These are phyloP conservation scores for Dendrocalamus latiflorus DNA, from an alignment of 202 grass and related monocot genomes.

Conservation along the genomic window DNA sequence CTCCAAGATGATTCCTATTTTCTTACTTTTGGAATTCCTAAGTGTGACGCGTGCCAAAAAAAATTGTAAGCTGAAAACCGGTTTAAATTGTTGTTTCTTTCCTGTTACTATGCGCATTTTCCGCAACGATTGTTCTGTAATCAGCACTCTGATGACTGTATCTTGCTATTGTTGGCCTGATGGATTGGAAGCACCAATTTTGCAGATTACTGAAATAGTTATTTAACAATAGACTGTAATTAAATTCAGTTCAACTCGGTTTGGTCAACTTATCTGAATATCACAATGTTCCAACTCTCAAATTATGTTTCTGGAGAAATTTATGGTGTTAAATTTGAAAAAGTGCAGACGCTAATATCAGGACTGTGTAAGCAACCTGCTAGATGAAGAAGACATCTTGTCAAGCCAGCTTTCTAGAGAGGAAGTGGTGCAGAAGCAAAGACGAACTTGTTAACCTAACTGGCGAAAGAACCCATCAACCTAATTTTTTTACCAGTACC, in stretches of 20 bases:
- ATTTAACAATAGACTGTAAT: background rate
- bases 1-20: background rate
- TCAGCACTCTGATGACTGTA: background rate
- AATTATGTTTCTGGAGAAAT: background rate
- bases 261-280: background rate
- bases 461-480: background rate
- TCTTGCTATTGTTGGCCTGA: background rate
- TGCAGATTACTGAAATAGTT: background rate
- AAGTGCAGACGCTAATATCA: background rate
- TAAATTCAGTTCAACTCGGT: background rate
- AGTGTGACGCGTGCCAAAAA: background rate
- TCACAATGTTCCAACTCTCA: background rate
- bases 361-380: too few relatives aligned
- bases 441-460: background rate
- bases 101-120: background rate
- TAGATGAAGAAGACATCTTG: background rate
- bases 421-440: conserved; percentile 9
- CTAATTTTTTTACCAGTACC: background rate
- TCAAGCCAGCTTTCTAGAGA: background rate
- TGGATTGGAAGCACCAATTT: background rate
- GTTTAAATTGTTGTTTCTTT: background rate
- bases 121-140: background rate
- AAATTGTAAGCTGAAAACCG: background rate
- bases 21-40: background rate
- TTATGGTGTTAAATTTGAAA: background rate